Percentiles rank a stretch among this genome's conserved stretches.
phyloP scores from a whole-genome alignment of 192 early-diverging fungal genomes.

The Podila horticola region DNA sequence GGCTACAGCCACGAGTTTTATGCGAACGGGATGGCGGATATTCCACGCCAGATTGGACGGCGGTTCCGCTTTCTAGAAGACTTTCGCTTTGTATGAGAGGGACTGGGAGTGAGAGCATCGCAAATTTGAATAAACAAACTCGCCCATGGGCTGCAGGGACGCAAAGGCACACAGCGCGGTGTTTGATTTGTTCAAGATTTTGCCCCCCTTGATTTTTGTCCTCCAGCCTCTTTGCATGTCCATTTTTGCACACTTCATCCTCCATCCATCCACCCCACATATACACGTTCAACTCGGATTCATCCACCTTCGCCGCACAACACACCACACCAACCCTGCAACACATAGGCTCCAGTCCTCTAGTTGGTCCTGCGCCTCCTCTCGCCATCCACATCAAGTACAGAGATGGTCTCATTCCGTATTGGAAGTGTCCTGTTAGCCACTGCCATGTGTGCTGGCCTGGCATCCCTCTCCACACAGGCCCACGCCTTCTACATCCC shows the following conservation, averaged over 20 bases:
- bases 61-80: slow-evolving; percentile 37
- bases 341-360: not conserved
- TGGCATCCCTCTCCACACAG: slow-evolving; percentile 17
- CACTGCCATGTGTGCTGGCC: slow-evolving; percentile 9
- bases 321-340: not conserved
- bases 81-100: not conserved
- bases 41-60: slow-evolving; percentile 21
- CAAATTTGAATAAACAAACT: too few species aligned
- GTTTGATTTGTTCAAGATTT: too few species aligned
- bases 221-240: too few species aligned
- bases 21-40: not conserved
- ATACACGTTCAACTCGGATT: too few species aligned
- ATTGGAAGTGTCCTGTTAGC: slow-evolving; percentile 10
- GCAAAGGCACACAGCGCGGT: too few species aligned
- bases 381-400: not conserved
- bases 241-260: too few species aligned
- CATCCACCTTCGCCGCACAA: not conserved
- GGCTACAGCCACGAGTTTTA: slow-evolving; percentile 26
- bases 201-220: too few species aligned
- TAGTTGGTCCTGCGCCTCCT: not conserved
- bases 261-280: too few species aligned
- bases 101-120: not conserved
- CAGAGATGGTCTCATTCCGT: slow-evolving; percentile 22
- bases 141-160: too few species aligned
- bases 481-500: slow-evolving; percentile 48